A percentile compares a stretch with the other conserved stretches of the same genome.
phyloP scores from a whole-genome alignment of 2,329 filamentous ascomycete species.

The Diplodia scrobiculata region DNA sequence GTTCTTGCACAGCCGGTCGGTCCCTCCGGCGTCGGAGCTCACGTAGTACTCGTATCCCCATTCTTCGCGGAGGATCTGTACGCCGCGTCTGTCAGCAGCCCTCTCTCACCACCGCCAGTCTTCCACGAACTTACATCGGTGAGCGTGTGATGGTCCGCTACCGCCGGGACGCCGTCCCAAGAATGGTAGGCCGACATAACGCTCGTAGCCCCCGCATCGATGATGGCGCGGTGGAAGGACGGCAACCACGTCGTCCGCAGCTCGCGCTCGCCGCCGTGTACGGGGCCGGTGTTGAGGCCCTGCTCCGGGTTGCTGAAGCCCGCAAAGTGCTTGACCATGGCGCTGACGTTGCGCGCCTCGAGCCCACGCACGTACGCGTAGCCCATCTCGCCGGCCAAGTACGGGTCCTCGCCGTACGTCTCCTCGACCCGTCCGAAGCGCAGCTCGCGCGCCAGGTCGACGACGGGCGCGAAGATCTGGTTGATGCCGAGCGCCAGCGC shows the following conservation, averaged over 20 bases:
- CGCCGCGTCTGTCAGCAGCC: not conserved
- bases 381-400: slow-evolving; percentile 67
- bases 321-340: slow-evolving; percentile 76
- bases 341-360: slow-evolving; percentile 65
- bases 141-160: slow-evolving; percentile 66
- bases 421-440: slow-evolving; percentile 75
- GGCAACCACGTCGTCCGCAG: slow-evolving; percentile 58
- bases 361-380: slow-evolving; percentile 64
- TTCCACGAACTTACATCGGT: slow-evolving; percentile 45
- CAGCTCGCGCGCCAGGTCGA: slow-evolving; percentile 70
- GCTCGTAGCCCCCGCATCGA: slow-evolving; percentile 66
- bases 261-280: slow-evolving; percentile 59
- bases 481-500: slow-evolving; percentile 68
- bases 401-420: slow-evolving; percentile 69
- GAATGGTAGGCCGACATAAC: slow-evolving; percentile 77
- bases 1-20: slow-evolving; percentile 64
- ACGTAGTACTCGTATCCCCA: slow-evolving; percentile 74
- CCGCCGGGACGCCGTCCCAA: slow-evolving; percentile 70
- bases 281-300: slow-evolving; percentile 67
- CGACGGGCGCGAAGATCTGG: slow-evolving; percentile 71
- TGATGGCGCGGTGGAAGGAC: slow-evolving; percentile 68
- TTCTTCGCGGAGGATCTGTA: slow-evolving; percentile 63
- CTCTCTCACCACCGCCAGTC: no score
- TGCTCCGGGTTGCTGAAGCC: slow-evolving; percentile 70
- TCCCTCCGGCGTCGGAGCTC: slow-evolving; percentile 68